Conservation (phyloP, 202 grass and related monocot genomes). For the Tripidium arundinaceum region DNA sequence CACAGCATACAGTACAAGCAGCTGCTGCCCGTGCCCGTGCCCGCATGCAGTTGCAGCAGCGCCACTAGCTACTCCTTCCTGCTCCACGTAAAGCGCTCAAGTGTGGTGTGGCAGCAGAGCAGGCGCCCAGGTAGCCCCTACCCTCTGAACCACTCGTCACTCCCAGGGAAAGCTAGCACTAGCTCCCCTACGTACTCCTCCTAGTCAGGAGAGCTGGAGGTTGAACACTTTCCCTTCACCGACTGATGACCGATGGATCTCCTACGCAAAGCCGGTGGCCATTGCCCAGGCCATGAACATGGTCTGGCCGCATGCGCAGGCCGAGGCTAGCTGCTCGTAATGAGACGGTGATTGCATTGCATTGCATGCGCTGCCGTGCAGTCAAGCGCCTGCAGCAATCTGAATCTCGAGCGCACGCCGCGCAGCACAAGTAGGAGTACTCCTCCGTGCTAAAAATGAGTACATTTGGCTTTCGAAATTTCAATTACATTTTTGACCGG, state of each 20-base stretch:
- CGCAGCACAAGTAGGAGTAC: too few species aligned
- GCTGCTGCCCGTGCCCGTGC: too few species aligned
- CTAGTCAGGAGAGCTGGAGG: too few species aligned
- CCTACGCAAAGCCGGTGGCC: too few species aligned
- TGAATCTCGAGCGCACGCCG: neutral
- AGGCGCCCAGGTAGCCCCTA: constrained; percentile 18
- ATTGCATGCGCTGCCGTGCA: neutral
- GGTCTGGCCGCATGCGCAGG: too few species aligned
- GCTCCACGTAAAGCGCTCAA: too few species aligned
- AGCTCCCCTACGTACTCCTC: neutral
- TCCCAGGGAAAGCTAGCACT: constrained; percentile 28
- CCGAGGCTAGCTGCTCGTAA: neutral
- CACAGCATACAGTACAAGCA: neutral
- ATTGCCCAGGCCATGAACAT: too few species aligned
- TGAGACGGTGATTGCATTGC: constrained; percentile 40
- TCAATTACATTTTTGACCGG: too few species aligned
- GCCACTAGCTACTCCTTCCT: neutral
- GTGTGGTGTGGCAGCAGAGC: neutral
- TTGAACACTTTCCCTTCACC: too few species aligned
- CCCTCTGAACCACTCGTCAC: neutral
- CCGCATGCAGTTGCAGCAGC: neutral
- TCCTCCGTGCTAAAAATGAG: too few species aligned
- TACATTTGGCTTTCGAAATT: too few species aligned
- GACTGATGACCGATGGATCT: too few species aligned
- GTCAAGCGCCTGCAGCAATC: neutral